Evolutionary conservation across 805 yeast species (phyloP), one percentile per base, ranked within the genome.

Genomic region (Nakazawaea wyomingensis): DNA sequence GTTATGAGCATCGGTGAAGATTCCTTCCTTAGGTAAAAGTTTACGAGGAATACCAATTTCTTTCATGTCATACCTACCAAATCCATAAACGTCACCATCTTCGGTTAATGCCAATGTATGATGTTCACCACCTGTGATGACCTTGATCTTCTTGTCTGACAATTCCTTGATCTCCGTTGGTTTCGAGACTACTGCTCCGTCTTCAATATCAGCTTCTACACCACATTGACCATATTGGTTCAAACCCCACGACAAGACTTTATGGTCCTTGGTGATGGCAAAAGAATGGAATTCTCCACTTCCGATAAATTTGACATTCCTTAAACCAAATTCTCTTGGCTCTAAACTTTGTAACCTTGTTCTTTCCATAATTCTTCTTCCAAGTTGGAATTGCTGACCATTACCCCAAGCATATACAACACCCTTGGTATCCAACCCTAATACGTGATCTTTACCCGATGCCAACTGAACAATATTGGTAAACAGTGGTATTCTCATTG

Each of bases 141-240:
- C 68, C 22, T 68, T 70, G 38, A 85, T 76, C 9, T 71, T 64
- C 51, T 80, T 76, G 20, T 70, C 81, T 4, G 77, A 69, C 37
- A 93, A 75, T 13, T 72, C 69, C n/a, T 72, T 69, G 34, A 90
- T 82, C 43, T 74, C 74, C 0, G 90, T 85, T 20, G 99, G 98
- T 40, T 71, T 76, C 8, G 80, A 67, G 35, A 93, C 78, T 44
- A 86, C 72, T 2, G 93, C 85, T 18, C 95, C 96, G 62, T 88
- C 96, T 55, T 84, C 93, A 43, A 85, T 76, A 39, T 78, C 79
- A 28, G 82, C 81, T 13, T 85, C 71, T 19, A 82, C 70, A 45
- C 96, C 98, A 69, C 97, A 88, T 66, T 93, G 99, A 18, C 98
- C 98, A 58, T 78, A 93, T 64, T 93, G 97, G 60, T 93, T 93